phyloP scores from a whole-genome alignment of 1,284 basidiomycete genomes.

The Sparassis latifolia region DNA sequence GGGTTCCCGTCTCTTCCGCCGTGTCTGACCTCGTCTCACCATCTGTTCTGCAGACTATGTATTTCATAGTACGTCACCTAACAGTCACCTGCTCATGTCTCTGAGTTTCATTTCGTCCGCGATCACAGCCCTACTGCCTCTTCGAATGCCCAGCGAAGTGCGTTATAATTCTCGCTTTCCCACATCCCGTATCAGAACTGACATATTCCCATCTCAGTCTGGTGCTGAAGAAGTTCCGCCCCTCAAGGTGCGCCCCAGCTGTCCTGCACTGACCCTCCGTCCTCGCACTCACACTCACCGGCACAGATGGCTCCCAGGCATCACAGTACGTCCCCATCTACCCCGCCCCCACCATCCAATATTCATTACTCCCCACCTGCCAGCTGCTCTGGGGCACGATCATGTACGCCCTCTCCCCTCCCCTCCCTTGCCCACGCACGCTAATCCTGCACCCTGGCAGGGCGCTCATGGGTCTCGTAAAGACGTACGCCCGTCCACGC shows the following conservation, averaged over 20 bases:
- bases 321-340: slow-evolving; percentile 16
- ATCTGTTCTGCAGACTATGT: slow-evolving; percentile 48
- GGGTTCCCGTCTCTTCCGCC: not conserved
- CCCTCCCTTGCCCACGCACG: slow-evolving; percentile 37
- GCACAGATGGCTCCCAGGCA: slow-evolving; percentile 25
- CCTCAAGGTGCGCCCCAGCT: slow-evolving; percentile 15
- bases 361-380: too few relatives aligned
- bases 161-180: slow-evolving; percentile 6
- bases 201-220: slow-evolving; percentile 12
- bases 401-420: slow-evolving; percentile 10
- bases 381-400: slow-evolving; percentile 23
- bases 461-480: slow-evolving; percentile 62
- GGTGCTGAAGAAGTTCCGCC: slow-evolving; percentile 27
- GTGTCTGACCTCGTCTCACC: not conserved
- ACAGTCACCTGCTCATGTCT: too few relatives aligned
- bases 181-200: too few relatives aligned
- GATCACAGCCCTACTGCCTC: slow-evolving; percentile 47
- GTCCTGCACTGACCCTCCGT: too few relatives aligned
- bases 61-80: slow-evolving; percentile 44
- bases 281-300: too few relatives aligned
- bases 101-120: not conserved
- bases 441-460: slow-evolving; percentile 24
- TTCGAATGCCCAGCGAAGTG: slow-evolving; percentile 60
- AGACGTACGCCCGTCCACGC: slow-evolving; percentile 34
- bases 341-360: too few relatives aligned